Base-by-base conservation (phyloP, 2,329 filamentous ascomycete species). In the Penicillium digitatum region DNA sequence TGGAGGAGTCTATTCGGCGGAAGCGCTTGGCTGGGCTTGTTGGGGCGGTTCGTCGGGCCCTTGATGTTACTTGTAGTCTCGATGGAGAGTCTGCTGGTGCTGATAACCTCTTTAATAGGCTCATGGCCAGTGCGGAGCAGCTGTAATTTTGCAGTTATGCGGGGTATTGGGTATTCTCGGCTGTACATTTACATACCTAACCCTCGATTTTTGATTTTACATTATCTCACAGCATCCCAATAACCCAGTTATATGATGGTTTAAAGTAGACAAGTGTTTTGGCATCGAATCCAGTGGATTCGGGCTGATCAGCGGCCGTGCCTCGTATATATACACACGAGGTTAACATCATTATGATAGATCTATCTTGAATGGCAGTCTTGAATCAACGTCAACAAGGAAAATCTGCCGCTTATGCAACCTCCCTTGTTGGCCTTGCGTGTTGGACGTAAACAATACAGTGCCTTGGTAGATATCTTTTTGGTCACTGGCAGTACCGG, bases 1-100 rank as follows among this genome's bases (percentile, higher is more conserved):
- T 99, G 72, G 94, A 99, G 74, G 81, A 85, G 49, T 82, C 86
- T 61, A 84, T 91, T 63, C 83, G 79, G 62, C 77, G 77, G 58
- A 84, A 87, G 58, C 82, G 84, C 57, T 69, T 95, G 39, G 77
- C 62, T 37, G 69, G 68, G 27, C 60, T 74, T 48, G 57, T 63
- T 9, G 62, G 54, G 32, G 57, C 66, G 47, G 63, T 76, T 58
- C 64, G 65, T 31, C 66, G 62, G 9, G 56, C 72, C 34, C 58
- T 72, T 38, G 50, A 55, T 10, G 58, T 50, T 18, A 48, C 55
- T 16, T 48, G 22, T 39, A 42, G 24, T 27, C 16, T 22, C 3
- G 38, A 29, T n/a, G 52, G 39, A 7, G 39, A 51, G 26, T 39
- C 38, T 45, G 59, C 22, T 8, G 57, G 65, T 31, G 66, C 24